phyloP scores from a whole-genome alignment of 306 rosid species.

The Castanea sativa region DNA sequence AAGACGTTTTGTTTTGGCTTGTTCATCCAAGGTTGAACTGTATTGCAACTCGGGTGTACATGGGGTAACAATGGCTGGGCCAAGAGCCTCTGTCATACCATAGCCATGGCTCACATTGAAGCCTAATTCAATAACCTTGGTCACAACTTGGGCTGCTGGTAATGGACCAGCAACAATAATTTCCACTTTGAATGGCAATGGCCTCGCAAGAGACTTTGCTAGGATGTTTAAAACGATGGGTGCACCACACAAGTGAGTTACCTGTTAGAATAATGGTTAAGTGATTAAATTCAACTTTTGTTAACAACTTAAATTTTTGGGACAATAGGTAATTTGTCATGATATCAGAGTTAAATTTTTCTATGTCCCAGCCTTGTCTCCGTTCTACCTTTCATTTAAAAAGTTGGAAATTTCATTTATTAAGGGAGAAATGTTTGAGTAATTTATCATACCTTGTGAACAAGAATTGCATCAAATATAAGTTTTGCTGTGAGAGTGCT shows the following conservation, averaged over 20 bases:
- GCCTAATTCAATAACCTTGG: conserved; percentile 47
- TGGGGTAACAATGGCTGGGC: conserved; percentile 55
- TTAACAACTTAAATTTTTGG: too few relatives aligned
- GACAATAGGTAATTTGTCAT: too few relatives aligned
- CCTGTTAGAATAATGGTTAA: neutral
- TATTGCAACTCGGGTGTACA: conserved; percentile 38
- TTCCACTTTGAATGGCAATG: conserved; percentile 43
- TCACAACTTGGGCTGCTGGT: conserved; percentile 45
- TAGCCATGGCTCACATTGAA: conserved; percentile 69
- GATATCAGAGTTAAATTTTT: too few relatives aligned
- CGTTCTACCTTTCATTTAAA: too few relatives aligned
- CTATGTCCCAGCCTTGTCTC: too few relatives aligned
- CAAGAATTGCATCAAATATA: conserved; percentile 48
- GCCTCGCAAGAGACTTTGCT: conserved; percentile 26
- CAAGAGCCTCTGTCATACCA: conserved; percentile 89
- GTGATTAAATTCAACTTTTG: too few relatives aligned
- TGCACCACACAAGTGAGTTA: conserved; percentile 71
- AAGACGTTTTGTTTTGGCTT: conserved; percentile 18
- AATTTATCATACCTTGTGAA: conserved; percentile 25
- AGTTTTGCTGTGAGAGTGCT: conserved; percentile 33
- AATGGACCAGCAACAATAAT: conserved; percentile 67
- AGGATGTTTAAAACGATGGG: conserved; percentile 56
- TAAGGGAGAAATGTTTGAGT: too few relatives aligned
- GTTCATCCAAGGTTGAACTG: neutral
- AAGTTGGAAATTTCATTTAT: too few relatives aligned